Base-by-base conservation (phyloP, 2,329 filamentous ascomycete species). In the Aspergillus ustus region DNA sequence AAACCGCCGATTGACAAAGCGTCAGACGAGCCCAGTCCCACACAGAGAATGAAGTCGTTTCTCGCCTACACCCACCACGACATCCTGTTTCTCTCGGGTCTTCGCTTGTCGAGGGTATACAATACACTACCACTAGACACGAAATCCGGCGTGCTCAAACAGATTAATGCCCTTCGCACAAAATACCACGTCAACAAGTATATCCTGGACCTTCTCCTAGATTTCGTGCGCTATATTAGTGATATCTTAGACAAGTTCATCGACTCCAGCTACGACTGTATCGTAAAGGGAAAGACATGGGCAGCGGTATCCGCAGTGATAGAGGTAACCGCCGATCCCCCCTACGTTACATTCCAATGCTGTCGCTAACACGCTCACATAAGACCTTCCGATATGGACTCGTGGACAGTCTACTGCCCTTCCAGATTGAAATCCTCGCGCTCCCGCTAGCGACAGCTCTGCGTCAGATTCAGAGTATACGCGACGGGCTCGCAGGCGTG, bases 61-160 rank as follows among this genome's bases (percentile, higher is more conserved):
- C 6, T 60, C 15, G 57, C 57, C 11, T 40, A 60, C 40, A 54
- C 54, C n/a, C 57, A 60, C 31, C 46, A 43, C 25, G 45, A 60
- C 13, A 43, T 60, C 7, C 28, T 60, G 3, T 54, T 50, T 28
- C 15, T 3, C 20, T 4, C 7, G 17, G 43, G 28, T 4, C 13
- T 37, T 7, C 4, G 15, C 17, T 7, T 29, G 7, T 44, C 51
- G 17, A 53, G 40, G 17, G 20, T 40, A 7, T 60, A 60, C 19
- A 60, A 60, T 34, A 40, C 19, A n/a, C 51, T 60, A 19, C 51
- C 17, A 17, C 19, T 37, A 8, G 31, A 5, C 6, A 37, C 31
- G 11, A 37, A 37, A 15, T 4, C 31, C 31, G 11, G 31, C 11
- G 31, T 37, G 6, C 31, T 37, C 6, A 13, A 37, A 15, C 31